Conservation (phyloP, 208 protist species). For the Crithidia mellificae region DNA sequence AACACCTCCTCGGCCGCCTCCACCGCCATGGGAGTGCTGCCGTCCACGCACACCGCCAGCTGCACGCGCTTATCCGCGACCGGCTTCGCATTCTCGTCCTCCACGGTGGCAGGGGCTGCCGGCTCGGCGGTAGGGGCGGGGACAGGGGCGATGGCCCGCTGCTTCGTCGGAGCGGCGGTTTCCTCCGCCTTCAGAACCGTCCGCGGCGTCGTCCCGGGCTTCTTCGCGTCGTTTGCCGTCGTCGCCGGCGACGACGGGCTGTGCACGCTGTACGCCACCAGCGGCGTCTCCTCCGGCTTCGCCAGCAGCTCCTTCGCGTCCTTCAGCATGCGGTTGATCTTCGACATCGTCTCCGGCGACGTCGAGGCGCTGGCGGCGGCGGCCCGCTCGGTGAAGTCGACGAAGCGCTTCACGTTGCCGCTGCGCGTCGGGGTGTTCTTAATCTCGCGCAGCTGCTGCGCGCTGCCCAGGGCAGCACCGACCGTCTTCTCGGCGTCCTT, state of each 20-base stretch:
- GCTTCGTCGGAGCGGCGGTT: too few relatives aligned
- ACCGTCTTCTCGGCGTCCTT: constrained; percentile 19
- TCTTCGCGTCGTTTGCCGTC: neutral
- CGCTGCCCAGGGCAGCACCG: constrained; percentile 20
- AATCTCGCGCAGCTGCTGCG: constrained; percentile 43
- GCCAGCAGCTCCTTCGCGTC: constrained; percentile 64
- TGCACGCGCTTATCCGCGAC: constrained; percentile 20
- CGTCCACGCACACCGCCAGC: constrained; percentile 32
- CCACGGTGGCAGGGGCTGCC: neutral
- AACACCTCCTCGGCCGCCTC: constrained; percentile 35
- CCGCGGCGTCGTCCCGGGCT: constrained; percentile 7
- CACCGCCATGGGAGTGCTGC: constrained; percentile 10
- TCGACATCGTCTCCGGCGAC: constrained; percentile 33
- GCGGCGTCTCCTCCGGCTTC: constrained; percentile 42
- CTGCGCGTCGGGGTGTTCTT: constrained; percentile 73
- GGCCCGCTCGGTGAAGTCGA: constrained; percentile 64
- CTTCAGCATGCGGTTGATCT: constrained; percentile 73
- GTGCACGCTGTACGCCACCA: constrained; percentile 22
- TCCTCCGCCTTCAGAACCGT: neutral
- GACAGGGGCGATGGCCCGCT: neutral
- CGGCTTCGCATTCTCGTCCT: constrained; percentile 4
- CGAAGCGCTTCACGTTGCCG: constrained; percentile 80
- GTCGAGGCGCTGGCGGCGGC: constrained; percentile 40
- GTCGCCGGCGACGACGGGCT: too few relatives aligned
- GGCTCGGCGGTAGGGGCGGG: neutral